Conservation (phyloP, 202 grass and related monocot species). For the Schoenoplectus tabernaemontani region DNA sequence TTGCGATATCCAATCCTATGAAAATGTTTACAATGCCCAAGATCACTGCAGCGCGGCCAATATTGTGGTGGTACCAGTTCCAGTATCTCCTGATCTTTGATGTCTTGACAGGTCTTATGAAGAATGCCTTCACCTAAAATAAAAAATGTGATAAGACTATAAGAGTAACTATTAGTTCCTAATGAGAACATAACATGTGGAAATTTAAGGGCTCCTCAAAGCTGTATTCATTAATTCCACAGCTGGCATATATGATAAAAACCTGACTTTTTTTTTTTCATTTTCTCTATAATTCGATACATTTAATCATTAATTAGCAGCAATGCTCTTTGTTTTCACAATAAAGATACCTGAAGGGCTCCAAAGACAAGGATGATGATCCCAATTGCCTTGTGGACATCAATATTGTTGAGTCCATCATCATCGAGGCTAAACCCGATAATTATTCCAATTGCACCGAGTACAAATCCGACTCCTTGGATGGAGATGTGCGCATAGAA, state of each 20-base stretch:
- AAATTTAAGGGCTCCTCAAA: too few species aligned
- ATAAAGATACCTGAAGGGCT: slow-evolving; percentile 37
- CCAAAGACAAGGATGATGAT: slow-evolving; percentile 40
- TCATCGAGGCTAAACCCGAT: slow-evolving; percentile 43
- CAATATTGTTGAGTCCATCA: not conserved
- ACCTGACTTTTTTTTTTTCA: too few species aligned
- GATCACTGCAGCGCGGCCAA: slow-evolving; percentile 39
- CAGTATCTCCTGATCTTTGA: slow-evolving; percentile 56
- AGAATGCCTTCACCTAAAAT: slow-evolving; percentile 43
- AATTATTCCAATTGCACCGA: slow-evolving; percentile 34
- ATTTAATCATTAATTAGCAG: too few species aligned
- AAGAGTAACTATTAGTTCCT: not conserved
- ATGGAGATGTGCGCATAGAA: slow-evolving; percentile 71
- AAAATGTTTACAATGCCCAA: slow-evolving; percentile 51
- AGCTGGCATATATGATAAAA: not conserved
- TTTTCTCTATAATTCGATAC: too few species aligned
- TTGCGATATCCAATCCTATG: slow-evolving; percentile 41
- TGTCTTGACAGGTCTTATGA: slow-evolving; percentile 38
- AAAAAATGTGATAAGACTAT: not conserved
- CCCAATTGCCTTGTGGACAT: slow-evolving; percentile 37
- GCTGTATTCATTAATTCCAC: not conserved
- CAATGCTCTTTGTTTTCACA: not conserved
- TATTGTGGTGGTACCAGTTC: slow-evolving; percentile 74
- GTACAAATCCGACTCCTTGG: slow-evolving; percentile 50
- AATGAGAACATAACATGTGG: not conserved